phyloP scores from a whole-genome alignment of 2,329 filamentous ascomycete species.

The Aspergillus caelatus region DNA sequence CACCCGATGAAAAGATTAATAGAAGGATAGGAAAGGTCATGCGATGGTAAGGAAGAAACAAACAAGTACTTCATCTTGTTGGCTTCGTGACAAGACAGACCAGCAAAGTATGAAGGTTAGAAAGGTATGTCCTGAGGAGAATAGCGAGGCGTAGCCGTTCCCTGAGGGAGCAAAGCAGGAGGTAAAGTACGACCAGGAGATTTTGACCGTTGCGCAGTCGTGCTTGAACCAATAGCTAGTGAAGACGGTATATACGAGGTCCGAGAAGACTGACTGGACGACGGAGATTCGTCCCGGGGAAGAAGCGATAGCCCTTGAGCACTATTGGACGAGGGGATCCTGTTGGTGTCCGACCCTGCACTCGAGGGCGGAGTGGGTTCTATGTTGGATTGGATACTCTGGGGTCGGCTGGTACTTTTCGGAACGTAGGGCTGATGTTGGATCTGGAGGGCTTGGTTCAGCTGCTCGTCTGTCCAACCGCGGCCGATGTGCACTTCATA shows the following conservation, averaged over 20 bases:
- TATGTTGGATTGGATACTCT: neutral
- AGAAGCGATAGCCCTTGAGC: neutral
- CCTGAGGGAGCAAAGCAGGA: neutral
- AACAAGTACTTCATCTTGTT: neutral
- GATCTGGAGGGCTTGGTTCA: neutral
- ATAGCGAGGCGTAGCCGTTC: neutral
- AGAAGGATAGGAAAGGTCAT: neutral
- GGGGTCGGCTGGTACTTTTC: neutral
- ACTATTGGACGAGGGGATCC: neutral
- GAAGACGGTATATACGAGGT: neutral
- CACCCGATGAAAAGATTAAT: neutral
- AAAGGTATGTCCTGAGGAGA: neutral
- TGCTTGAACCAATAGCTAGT: neutral
- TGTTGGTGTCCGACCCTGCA: neutral
- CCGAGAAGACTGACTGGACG: neutral
- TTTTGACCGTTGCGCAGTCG: neutral
- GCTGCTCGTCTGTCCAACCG: neutral
- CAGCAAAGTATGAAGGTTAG: neutral
- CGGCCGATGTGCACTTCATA: neutral
- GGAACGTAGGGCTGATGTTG: neutral
- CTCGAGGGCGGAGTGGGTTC: neutral
- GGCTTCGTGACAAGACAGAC: neutral
- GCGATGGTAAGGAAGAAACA: neutral
- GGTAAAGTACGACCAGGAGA: neutral
- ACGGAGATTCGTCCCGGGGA: neutral